phyloP scores from a whole-genome alignment of 148 eudicot genomes.

The Cornus kousa region DNA sequence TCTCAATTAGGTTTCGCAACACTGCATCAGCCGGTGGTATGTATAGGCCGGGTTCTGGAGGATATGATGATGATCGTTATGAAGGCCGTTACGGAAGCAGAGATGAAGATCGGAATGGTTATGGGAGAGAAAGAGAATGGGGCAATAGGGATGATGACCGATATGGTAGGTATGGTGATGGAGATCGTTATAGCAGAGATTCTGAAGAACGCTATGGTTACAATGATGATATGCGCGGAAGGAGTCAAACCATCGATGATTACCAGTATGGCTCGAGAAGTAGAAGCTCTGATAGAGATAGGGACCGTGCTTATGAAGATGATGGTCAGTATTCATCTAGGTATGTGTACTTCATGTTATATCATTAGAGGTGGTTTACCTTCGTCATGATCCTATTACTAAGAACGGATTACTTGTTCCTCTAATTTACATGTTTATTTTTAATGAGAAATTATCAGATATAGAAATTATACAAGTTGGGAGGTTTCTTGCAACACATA shows the following conservation, averaged over 20 bases:
- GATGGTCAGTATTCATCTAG: constrained; percentile 80
- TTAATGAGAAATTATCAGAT: not conserved
- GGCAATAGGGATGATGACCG: constrained; percentile 62
- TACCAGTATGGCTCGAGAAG: constrained; percentile 63
- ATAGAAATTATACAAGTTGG: not conserved
- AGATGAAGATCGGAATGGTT: constrained; percentile 77
- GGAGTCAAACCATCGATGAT: constrained; percentile 63
- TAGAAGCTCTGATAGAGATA: constrained; percentile 80
- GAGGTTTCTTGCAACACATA: not conserved
- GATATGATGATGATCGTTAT: constrained; percentile 61
- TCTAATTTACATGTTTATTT: not conserved
- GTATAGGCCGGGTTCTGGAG: constrained; percentile 66
- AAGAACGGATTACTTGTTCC: not conserved
- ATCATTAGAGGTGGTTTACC: not conserved
- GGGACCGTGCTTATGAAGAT: constrained; percentile 68
- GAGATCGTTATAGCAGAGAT: constrained; percentile 63
- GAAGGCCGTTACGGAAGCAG: constrained; percentile 49
- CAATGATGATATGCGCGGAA: constrained; percentile 71
- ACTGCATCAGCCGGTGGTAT: constrained; percentile 71
- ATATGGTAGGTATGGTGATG: constrained; percentile 66
- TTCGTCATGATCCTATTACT: not conserved
- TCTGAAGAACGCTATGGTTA: constrained; percentile 61
- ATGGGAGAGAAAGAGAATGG: constrained; percentile 80
- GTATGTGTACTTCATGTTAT: constrained; percentile 32
- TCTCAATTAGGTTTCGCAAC: constrained; percentile 61